Conservation (phyloP, 768 basidiomycete genomes). For the Piloderma croceum region DNA sequence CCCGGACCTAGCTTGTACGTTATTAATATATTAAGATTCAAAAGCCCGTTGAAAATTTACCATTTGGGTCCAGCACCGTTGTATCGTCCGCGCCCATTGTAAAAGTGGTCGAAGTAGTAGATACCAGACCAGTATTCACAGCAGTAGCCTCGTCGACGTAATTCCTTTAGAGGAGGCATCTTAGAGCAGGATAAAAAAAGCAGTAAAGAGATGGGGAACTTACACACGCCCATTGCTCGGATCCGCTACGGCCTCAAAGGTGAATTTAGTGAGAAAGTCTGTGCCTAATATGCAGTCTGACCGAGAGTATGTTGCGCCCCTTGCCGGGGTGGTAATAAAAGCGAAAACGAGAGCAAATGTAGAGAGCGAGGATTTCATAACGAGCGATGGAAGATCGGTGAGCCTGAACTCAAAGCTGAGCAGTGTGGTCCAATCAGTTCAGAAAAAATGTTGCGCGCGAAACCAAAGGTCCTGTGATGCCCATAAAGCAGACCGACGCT, state of each 20-base stretch:
- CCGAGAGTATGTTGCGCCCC: conserved; percentile 41
- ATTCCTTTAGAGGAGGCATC: conserved; percentile 22
- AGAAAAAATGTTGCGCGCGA: too few relatives aligned
- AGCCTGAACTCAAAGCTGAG: too few relatives aligned
- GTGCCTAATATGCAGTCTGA: conserved; percentile 40
- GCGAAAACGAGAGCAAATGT: too few relatives aligned
- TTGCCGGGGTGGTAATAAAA: too few relatives aligned
- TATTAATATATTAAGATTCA: too few relatives aligned
- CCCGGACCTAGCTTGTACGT: conserved; percentile 53
- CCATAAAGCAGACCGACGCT: too few relatives aligned
- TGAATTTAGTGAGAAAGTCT: conserved; percentile 49
- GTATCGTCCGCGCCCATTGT: conserved; percentile 52
- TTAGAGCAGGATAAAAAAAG: background rate
- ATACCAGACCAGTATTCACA: conserved; percentile 49
- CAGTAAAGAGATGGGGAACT: conserved; percentile 15
- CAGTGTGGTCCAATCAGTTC: too few relatives aligned
- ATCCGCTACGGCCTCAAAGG: conserved; percentile 46
- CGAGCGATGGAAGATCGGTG: too few relatives aligned
- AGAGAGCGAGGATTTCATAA: too few relatives aligned
- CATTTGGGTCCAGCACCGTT: conserved; percentile 38
- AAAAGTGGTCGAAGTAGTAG: conserved; percentile 45
- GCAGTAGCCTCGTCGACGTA: conserved; percentile 48
- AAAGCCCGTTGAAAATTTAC: too few relatives aligned
- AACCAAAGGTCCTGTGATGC: too few relatives aligned
- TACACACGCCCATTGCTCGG: conserved; percentile 68